Conservation (phyloP, 2,329 filamentous ascomycete species). For the Botrytis hyacinthi region DNA sequence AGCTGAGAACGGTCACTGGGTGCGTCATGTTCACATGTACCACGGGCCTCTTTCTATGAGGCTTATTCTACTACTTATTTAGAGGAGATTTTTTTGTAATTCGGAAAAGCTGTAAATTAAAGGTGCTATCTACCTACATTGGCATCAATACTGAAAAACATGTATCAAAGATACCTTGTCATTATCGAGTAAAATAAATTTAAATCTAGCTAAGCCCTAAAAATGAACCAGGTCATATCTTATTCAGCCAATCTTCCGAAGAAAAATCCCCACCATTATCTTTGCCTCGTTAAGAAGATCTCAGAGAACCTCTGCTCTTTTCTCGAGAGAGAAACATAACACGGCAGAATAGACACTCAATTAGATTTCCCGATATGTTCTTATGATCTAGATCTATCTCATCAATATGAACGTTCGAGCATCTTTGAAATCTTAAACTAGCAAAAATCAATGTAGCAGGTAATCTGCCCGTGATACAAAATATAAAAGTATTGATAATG, state of each 20-base stretch:
- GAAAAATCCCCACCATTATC: neutral
- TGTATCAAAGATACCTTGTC: neutral
- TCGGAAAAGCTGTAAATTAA: neutral
- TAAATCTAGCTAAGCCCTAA: neutral
- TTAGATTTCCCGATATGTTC: neutral
- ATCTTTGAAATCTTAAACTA: neutral
- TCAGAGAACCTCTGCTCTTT: too few species aligned
- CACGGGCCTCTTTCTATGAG: neutral
- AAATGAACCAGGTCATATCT: neutral
- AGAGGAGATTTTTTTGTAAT: neutral
- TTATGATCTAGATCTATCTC: neutral
- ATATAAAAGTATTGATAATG: neutral
- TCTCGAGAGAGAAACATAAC: too few species aligned
- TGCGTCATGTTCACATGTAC: neutral
- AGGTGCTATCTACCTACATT: neutral
- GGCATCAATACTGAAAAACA: neutral
- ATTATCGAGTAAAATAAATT: neutral
- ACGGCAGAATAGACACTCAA: neutral
- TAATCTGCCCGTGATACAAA: neutral
- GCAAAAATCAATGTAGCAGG: neutral
- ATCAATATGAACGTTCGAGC: neutral
- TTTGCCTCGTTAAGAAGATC: neutral
- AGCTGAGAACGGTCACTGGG: constrained; percentile 1
- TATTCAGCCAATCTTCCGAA: neutral
- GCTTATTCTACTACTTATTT: neutral